phyloP scores from a whole-genome alignment of 83 land plant species.

The Isoetes engelmannii region DNA sequence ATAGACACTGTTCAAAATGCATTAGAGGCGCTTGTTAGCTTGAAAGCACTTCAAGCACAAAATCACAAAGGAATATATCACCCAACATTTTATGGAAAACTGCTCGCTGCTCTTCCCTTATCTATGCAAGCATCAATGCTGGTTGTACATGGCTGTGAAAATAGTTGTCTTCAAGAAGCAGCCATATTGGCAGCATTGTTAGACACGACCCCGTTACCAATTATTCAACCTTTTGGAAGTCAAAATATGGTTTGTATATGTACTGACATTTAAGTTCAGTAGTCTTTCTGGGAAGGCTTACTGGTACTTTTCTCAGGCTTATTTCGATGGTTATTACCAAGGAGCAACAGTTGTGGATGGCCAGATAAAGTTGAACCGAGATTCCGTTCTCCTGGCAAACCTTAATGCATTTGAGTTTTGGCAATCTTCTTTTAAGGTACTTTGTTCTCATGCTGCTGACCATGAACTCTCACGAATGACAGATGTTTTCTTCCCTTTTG shows the following conservation, averaged over 20 bases:
- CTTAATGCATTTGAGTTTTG: conserved; percentile 65
- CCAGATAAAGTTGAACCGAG: conserved; percentile 26
- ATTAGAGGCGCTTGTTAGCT: conserved; percentile 35
- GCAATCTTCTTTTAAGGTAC: conserved; percentile 64
- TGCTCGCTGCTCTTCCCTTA: conserved; percentile 52
- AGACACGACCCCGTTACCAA: conserved; percentile 59
- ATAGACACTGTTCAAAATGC: conserved; percentile 49
- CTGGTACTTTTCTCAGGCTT: conserved; percentile 10
- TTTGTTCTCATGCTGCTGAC: neutral
- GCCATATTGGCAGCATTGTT: conserved; percentile 51
- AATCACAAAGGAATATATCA: conserved; percentile 39
- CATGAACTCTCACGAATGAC: neutral
- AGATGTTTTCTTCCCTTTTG: too few species aligned
- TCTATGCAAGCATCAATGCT: conserved; percentile 71
- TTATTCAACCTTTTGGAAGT: conserved; percentile 59
- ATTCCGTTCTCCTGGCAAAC: conserved; percentile 40
- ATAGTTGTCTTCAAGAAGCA: conserved; percentile 58
- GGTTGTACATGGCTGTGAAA: conserved; percentile 46
- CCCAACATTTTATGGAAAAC: conserved; percentile 61
- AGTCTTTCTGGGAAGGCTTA: neutral
- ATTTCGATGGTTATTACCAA: conserved; percentile 34
- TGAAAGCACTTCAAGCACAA: conserved; percentile 38
- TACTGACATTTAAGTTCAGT: neutral
- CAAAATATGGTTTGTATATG: conserved; percentile 31
- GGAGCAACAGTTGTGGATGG: conserved; percentile 11